Percentiles rank a stretch among this genome's conserved stretches.
These are phyloP conservation scores for Silene coronaria DNA, from an alignment of 179 eudicot genomes.

Conservation along the genomic window DNA sequence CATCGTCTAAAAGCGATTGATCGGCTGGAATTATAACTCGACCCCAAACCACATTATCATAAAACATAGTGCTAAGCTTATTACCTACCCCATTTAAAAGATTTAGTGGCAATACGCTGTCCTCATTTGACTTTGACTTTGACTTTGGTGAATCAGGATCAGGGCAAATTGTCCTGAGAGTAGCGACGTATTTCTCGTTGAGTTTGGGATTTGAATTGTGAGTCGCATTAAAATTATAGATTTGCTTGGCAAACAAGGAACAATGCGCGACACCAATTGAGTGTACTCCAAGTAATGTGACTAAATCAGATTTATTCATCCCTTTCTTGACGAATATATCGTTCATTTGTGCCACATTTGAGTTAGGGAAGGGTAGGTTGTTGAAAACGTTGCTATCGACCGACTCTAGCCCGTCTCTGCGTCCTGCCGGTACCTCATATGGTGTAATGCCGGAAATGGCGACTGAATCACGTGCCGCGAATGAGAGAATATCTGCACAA, in stretches of 20 bases:
- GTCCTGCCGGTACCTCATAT: slow-evolving; percentile 22
- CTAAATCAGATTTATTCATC: slow-evolving; percentile 20
- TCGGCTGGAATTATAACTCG: slow-evolving; percentile 14
- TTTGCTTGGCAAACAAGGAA: background rate
- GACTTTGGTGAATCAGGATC: background rate
- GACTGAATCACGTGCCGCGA: slow-evolving; percentile 22
- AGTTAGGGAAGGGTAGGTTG: slow-evolving; percentile 18
- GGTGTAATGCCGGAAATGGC: background rate
- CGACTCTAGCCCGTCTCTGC: slow-evolving; percentile 22
- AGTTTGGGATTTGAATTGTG: background rate
- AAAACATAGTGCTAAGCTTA: slow-evolving; percentile 11
- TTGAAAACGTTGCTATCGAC: background rate
- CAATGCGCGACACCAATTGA: slow-evolving; percentile 25
- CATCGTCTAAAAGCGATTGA: slow-evolving; percentile 15
- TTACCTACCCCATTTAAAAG: too few species aligned
- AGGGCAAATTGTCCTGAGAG: slow-evolving; percentile 10
- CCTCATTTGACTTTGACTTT: background rate
- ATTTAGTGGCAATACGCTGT: slow-evolving; percentile 5
- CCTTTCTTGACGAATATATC: slow-evolving; percentile 11
- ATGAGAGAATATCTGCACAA: slow-evolving; percentile 32
- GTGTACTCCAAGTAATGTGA: slow-evolving; percentile 21
- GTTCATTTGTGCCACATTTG: background rate
- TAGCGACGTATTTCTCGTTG: background rate
- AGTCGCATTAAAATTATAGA: slow-evolving; percentile 4
- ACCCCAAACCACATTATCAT: slow-evolving; percentile 6